phyloP scores from a whole-genome alignment of 2,329 filamentous ascomycete genomes.

The Dryadomyces quercivorus region DNA sequence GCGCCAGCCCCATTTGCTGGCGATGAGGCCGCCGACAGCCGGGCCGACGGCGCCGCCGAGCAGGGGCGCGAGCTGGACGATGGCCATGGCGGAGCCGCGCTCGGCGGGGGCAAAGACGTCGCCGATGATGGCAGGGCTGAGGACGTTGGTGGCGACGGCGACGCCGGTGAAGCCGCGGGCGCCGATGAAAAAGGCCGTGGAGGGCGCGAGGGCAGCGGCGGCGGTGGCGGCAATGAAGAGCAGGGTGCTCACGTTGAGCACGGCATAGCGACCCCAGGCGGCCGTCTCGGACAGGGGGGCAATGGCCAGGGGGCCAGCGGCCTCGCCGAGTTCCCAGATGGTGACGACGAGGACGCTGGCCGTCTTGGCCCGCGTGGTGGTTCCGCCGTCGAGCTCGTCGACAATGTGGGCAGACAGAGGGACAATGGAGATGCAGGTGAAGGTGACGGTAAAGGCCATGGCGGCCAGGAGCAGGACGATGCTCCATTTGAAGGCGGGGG shows the following conservation, averaged over 20 bases:
- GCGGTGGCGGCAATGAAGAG: conserved; percentile 37
- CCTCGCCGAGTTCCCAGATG: conserved; percentile 57
- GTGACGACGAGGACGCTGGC: conserved; percentile 52
- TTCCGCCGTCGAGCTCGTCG: conserved; percentile 25
- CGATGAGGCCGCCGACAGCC: conserved; percentile 20
- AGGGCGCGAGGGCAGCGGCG: conserved; percentile 25
- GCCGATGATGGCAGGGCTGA: conserved; percentile 51
- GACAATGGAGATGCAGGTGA: conserved; percentile 44
- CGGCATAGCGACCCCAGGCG: conserved; percentile 34
- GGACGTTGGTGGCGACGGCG: conserved; percentile 51
- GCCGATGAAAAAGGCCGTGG: conserved; percentile 47
- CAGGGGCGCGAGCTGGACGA: conserved; percentile 16
- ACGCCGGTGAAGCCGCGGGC: conserved; percentile 54
- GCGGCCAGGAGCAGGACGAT: conserved; percentile 39
- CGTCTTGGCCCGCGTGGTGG: conserved; percentile 28
- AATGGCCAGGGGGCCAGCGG: conserved; percentile 46
- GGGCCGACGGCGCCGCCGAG: conserved; percentile 21
- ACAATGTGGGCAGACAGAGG: conserved; percentile 40
- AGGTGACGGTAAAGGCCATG: conserved; percentile 47
- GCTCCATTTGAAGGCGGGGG: conserved; percentile 35
- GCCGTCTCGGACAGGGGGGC: conserved; percentile 51
- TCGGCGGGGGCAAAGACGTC: conserved; percentile 47
- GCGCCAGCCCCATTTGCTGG: conserved; percentile 21
- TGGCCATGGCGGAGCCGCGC: conserved; percentile 38
- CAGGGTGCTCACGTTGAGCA: conserved; percentile 40